Conservation (phyloP, 352 stramenopile genomes). For the Thalassiosira hispida region DNA sequence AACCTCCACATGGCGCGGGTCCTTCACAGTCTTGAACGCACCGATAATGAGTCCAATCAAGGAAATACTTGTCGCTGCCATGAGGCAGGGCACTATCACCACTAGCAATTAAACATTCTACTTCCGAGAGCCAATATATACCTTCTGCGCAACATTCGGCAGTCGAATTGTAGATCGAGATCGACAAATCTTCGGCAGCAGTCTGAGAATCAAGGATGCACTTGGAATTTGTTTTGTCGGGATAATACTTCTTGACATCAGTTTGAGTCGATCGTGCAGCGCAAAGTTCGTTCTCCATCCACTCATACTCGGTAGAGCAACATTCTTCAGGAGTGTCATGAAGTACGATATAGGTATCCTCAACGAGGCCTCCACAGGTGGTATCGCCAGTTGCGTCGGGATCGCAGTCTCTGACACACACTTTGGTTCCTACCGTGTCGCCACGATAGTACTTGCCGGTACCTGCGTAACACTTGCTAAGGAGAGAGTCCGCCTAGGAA, state of each 20-base stretch:
- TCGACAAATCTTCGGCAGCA: conserved; percentile 1
- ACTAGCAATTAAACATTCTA: conserved; percentile 15
- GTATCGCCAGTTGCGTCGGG: conserved; percentile 7
- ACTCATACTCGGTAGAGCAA: conserved; percentile 19
- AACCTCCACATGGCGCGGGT: neutral
- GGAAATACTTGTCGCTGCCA: neutral
- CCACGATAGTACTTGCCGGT: conserved; percentile 18
- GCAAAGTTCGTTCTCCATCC: conserved; percentile 23
- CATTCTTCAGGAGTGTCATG: conserved; percentile 24
- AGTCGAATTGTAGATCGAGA: conserved; percentile 11
- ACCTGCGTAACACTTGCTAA: conserved; percentile 13
- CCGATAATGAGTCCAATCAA: neutral
- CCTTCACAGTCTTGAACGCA: conserved; percentile 12
- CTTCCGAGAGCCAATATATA: conserved; percentile 11
- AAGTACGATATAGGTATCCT: conserved; percentile 20
- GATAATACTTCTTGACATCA: conserved; percentile 10
- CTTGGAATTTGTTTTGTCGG: conserved; percentile 4
- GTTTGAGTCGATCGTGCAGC: conserved; percentile 11
- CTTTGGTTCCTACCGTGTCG: neutral
- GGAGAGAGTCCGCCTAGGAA: neutral
- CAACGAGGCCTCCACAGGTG: conserved; percentile 20
- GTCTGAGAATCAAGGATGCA: conserved; percentile 10
- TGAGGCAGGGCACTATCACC: neutral
- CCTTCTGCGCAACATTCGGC: conserved; percentile 10
- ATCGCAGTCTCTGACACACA: conserved; percentile 19